A percentile compares a stretch with the other conserved stretches of the same genome.
These are phyloP conservation scores for Garcileccinum viscosum DNA, from an alignment of 1,284 basidiomycete species.

Conservation along the genomic window DNA sequence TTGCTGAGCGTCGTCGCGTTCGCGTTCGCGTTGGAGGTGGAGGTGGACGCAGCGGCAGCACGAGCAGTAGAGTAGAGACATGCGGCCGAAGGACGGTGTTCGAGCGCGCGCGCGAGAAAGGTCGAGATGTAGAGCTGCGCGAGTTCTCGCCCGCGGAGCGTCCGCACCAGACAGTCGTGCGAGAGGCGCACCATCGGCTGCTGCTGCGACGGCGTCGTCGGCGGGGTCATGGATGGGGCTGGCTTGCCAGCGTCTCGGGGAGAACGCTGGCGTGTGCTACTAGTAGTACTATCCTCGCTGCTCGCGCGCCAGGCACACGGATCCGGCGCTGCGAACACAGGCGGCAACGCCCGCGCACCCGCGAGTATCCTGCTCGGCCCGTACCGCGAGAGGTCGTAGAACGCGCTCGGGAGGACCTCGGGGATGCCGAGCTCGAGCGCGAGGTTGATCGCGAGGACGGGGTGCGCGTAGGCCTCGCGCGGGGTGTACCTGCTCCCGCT, in stretches of 20 bases:
- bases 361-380: slow-evolving; percentile 69
- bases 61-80: slow-evolving; percentile 51
- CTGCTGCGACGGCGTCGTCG: background rate
- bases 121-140: slow-evolving; percentile 66
- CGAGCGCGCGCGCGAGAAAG: slow-evolving; percentile 65
- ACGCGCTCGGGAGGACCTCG: slow-evolving; percentile 64
- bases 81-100: slow-evolving; percentile 53
- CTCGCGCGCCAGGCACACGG: slow-evolving; percentile 13
- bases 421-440: slow-evolving; percentile 65
- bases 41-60: slow-evolving; percentile 8
- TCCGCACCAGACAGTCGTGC: slow-evolving; percentile 52
- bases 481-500: slow-evolving; percentile 55
- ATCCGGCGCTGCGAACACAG: slow-evolving; percentile 37
- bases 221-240: background rate
- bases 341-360: slow-evolving; percentile 45
- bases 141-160: slow-evolving; percentile 66
- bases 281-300: background rate
- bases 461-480: slow-evolving; percentile 57
- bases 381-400: slow-evolving; percentile 76
- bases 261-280: background rate
- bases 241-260: background rate
- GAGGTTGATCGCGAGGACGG: slow-evolving; percentile 67
- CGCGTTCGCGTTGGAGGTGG: background rate
- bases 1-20: background rate
- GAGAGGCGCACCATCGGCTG: slow-evolving; percentile 44